Base-by-base conservation (phyloP, 805 yeast species). In the Ogataea glucozyma region DNA sequence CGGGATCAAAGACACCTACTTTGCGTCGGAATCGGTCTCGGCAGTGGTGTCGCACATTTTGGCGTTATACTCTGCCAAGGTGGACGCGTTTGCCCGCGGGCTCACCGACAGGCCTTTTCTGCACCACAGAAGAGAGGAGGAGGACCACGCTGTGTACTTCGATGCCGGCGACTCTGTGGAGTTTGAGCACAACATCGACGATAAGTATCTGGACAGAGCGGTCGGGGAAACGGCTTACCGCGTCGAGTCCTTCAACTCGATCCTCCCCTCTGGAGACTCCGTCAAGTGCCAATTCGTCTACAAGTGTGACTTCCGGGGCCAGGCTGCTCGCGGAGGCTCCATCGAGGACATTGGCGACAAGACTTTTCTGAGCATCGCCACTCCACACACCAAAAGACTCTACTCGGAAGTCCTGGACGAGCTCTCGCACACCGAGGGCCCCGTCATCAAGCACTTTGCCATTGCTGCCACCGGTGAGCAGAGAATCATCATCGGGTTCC, bases 1-100 rank as follows among this genome's bases (percentile, higher is more conserved):
- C 52, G 97, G 97, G 20, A 88, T 91, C 46, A 97, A 90, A 60
- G 97, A 89, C 60, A 83, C 88, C 22, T 91, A 86, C 66, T 90
- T 91, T 62, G 93, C 93, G 31, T 79, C 85, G 49, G 97, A 91
- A 60, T 71, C 86, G 4, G 85, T 90, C 11, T 79, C 76, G 40
- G 86, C 83, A 47, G 85, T 91, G 52, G 90, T 87, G 13, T 77
- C 83, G 41, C 89, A 90, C 59, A 87, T 91, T 54, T 85, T 85
- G 58, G 85, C 97, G 8, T 72, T 91, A 41, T 91, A 91, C 66
- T 87, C 97, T 24, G 90, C 97, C 44, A 93, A 93, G 63, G 77
- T 93, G 41, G 93, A 91, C 54, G 95, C 96, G 6, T 87, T 75
- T 60, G 85, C 93, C 3, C 68, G 76, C 49, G 75, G 82, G 37